Evolutionary conservation across 805 yeast genomes (phyloP).

Genomic region (Candida piceae): DNA sequence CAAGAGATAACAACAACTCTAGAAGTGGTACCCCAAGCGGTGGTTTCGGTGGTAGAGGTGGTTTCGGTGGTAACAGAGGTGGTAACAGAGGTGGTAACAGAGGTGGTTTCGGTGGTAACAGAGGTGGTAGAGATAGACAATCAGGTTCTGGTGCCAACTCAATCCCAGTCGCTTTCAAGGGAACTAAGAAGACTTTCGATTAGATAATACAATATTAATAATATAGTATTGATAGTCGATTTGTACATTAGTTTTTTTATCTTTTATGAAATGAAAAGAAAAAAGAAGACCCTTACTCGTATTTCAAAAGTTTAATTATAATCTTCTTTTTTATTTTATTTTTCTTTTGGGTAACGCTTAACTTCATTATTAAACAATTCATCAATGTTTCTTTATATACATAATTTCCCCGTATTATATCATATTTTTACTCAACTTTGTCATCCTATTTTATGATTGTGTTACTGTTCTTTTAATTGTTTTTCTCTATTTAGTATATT

Average conservation of each 20-base stretch:
- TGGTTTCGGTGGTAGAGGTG: constrained; percentile 38
- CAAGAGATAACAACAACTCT: constrained; percentile 43
- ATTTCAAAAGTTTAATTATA: constrained; percentile 1
- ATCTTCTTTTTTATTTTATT: neutral
- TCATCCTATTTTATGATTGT: no score
- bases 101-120: constrained; percentile 31
- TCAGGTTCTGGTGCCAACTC: constrained; percentile 61
- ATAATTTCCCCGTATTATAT: neutral
- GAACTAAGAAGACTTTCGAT: constrained; percentile 79
- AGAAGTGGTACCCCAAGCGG: constrained; percentile 37
- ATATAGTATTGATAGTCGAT: constrained; percentile 2
- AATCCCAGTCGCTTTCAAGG: constrained; percentile 70
- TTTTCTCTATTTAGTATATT: no score
- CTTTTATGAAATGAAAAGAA: neutral
- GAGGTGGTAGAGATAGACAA: constrained; percentile 39
- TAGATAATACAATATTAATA: constrained; percentile 32
- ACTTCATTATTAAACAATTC: constrained; percentile 1
- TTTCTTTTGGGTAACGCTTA: constrained; percentile 1
- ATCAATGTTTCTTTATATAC: constrained; percentile 1
- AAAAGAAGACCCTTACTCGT: neutral
- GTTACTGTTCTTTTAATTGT: no score
- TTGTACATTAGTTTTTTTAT: constrained; percentile 7
- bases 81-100: constrained; percentile 36
- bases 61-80: constrained; percentile 32
- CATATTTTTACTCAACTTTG: neutral